phyloP scores from a whole-genome alignment of 2,329 filamentous ascomycete genomes.

The Aspergillus melleus region DNA sequence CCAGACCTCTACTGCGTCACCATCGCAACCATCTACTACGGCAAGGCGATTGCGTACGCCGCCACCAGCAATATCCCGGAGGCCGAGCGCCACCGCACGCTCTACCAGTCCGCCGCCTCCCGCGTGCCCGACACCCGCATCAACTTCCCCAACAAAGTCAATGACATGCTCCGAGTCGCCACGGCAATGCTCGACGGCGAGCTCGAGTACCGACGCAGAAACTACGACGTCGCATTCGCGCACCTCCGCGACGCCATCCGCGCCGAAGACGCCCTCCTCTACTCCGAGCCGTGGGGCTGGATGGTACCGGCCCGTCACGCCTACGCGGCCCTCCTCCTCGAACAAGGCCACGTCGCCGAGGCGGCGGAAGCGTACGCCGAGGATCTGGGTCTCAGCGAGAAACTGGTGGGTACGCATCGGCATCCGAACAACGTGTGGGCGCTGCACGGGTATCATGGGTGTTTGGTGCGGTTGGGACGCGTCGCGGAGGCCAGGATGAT shows the following conservation, averaged over 20 bases:
- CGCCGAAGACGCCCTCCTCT: constrained; percentile 62
- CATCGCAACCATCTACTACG: constrained; percentile 66
- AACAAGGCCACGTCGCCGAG: constrained; percentile 58
- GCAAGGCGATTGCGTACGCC: constrained; percentile 65
- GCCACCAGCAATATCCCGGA: constrained; percentile 56
- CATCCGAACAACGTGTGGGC: constrained; percentile 73
- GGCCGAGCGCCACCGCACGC: constrained; percentile 53
- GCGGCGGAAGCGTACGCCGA: constrained; percentile 58
- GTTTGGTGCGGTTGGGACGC: constrained; percentile 55
- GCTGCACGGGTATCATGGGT: constrained; percentile 69
- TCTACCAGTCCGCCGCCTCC: constrained; percentile 55
- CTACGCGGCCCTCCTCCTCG: constrained; percentile 65
- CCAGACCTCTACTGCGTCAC: constrained; percentile 64
- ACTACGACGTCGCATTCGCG: constrained; percentile 58
- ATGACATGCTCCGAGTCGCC: constrained; percentile 63
- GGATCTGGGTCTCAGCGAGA: constrained; percentile 46
- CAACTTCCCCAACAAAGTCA: constrained; percentile 57
- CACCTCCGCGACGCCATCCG: constrained; percentile 58
- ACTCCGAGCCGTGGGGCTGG: constrained; percentile 73
- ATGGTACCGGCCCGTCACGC: constrained; percentile 72
- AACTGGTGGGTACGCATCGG: constrained; percentile 34
- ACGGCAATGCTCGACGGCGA: constrained; percentile 68
- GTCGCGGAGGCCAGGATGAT: constrained; percentile 47
- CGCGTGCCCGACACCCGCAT: constrained; percentile 62
- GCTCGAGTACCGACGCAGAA: constrained; percentile 63